Evolutionary conservation across 2,329 filamentous ascomycete genomes (phyloP).

Genomic region (Fusarium euwallaceae): DNA sequence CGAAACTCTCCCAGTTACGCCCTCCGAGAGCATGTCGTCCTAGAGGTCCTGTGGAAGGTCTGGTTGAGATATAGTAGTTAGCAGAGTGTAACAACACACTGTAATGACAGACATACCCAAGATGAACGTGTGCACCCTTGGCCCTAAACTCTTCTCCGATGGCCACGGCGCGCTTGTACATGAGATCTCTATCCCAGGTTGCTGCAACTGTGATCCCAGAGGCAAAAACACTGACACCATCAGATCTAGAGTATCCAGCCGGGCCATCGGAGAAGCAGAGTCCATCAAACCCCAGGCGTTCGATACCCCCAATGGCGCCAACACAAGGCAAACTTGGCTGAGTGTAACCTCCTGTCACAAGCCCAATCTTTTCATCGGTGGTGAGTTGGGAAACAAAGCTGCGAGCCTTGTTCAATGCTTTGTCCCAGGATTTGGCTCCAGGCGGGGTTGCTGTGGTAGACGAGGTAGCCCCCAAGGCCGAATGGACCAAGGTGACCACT

Average conservation of each 20-base stretch:
- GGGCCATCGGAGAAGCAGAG: slow-evolving; percentile 8
- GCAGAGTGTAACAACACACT: neutral
- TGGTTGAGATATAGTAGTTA: neutral
- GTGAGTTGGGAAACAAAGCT: slow-evolving; percentile 6
- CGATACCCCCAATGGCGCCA: neutral
- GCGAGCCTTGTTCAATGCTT: neutral
- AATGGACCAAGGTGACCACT: neutral
- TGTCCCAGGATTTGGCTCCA: neutral
- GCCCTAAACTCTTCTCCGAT: neutral
- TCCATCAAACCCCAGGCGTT: slow-evolving; percentile 5
- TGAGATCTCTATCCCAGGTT: too few species aligned
- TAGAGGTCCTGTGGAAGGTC: neutral
- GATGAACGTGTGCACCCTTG: neutral
- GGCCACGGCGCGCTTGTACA: too few species aligned
- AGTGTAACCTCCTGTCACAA: neutral
- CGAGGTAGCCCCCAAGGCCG: neutral
- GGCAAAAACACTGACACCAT: neutral
- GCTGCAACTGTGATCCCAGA: too few species aligned
- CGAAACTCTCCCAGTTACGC: neutral
- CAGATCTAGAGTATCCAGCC: slow-evolving; percentile 59
- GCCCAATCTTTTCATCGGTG: neutral
- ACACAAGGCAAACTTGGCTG: neutral
- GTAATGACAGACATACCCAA: neutral
- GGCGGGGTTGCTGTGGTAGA: neutral
- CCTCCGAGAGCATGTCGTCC: neutral